Base-by-base conservation (phyloP, 179 eudicot species). In the Drosera spatulata region DNA sequence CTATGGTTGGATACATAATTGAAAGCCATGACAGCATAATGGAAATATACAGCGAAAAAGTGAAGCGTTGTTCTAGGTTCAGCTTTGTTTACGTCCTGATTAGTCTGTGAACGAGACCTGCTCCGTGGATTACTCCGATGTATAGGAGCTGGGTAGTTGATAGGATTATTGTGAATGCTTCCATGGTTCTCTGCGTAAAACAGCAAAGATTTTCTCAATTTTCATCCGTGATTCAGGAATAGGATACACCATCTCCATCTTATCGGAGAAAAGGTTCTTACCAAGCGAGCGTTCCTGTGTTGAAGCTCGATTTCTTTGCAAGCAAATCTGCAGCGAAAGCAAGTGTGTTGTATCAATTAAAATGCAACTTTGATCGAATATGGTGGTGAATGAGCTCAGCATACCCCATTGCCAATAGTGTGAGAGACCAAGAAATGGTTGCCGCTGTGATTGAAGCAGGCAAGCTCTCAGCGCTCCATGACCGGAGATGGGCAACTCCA, bases 341-440 rank as follows among this genome's bases (percentile, higher is more conserved):
- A 0, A 22, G 33, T 22, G 33, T 22, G 33, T 22, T 22, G 33
- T 22, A 22, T 22, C 54, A 13, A 51, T 49, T 3, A 49, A 42
- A 42, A 3, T 3, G 45, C 3, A 42, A 42, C 3, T 3, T 42
- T 6, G 6, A 42, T n/a, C n/a, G n/a, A n/a, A n/a, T n/a, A n/a
- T n/a, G n/a, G n/a, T n/a, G n/a, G n/a, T n/a, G n/a, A n/a, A n/a
- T n/a, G n/a, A n/a, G n/a, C n/a, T n/a, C n/a, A n/a, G n/a, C n/a
- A 47, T 86, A 91, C 94, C 97, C 96, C 91, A 85, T 85, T 70
- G 96, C 96, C 52, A 85, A 80, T 66, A 80, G 60, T 22, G 97
- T 87, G 7, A 87, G 80, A 58, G 75, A 58, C 96, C 96, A 91
- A 10, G 95, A 85, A 57, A 87, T 79, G 61, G 73, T 65, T 8